Base-by-base conservation (phyloP, 2,329 filamentous ascomycete species). In the Fusarium bactridioides region DNA sequence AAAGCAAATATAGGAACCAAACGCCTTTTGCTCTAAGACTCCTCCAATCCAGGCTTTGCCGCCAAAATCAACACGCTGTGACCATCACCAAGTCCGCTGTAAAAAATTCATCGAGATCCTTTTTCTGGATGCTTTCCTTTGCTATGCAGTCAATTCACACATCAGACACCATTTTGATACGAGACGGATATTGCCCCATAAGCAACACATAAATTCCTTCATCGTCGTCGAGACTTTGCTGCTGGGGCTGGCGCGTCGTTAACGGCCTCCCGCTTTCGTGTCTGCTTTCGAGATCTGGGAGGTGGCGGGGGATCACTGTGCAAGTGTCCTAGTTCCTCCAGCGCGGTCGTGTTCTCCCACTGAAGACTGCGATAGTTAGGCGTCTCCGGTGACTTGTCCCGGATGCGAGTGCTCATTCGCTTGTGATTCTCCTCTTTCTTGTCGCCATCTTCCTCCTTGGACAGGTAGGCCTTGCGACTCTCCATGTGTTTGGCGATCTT, bases 401-500 rank as follows among this genome's bases (percentile, higher is more conserved):
- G 78, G 74, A 86, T 82, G 60, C 83, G 79, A 69, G 82, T 80
- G 75, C 88, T 86, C 21, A 83, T 87, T 62, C 82, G 79, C 74
- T 84, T 82, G n/a, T 74, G 71, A 67, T 79, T 78, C 54, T 82
- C 80, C 25, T 84, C 80, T 64, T 82, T 81, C 73, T 82, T 81
- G 31, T 84, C 80, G 18, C 80, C 69, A 35, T 80, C 82, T 29
- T 79, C 76, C 19, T 73, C 71, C 25, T 86, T 84, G 3, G 82
- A 79, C 37, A 88, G 86, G 77, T 97, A 97, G 72, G 88, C 85
- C 70, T 90, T 90, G 70, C 97, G 91, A 77, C 91, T 92, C 76
- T 91, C 86, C 95, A 98, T 98, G 77, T 94, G 90, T 69, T 88
- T 87, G 29, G 87, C 84, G 70, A 98, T 97, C 76, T 90, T 89